Conservation (phyloP, 768 basidiomycete species). For the Trametes meyenii region DNA sequence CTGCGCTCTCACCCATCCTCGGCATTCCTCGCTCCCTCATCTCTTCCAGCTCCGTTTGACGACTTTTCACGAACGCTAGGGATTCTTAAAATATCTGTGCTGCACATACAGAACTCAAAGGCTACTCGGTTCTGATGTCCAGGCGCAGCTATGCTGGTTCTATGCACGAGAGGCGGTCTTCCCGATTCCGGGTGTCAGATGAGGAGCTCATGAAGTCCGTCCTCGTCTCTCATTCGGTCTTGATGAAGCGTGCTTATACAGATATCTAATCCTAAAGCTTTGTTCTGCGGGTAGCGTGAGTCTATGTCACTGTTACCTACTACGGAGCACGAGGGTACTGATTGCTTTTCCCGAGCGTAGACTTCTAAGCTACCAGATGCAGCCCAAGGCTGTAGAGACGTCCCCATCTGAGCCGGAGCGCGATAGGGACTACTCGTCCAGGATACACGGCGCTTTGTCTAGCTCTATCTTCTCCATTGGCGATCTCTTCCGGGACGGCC, state of each 20-base stretch:
- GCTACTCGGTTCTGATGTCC: constrained; percentile 47
- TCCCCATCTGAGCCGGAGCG: constrained; percentile 40
- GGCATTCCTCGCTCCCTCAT: neutral
- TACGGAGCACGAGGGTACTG: constrained; percentile 12
- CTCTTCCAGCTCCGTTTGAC: constrained; percentile 9
- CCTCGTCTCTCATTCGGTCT: constrained; percentile 24
- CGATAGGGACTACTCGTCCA: constrained; percentile 65
- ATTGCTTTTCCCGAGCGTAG: constrained; percentile 42
- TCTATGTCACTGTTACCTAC: constrained; percentile 21
- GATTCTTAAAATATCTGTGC: too few species aligned
- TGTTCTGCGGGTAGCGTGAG: constrained; percentile 84
- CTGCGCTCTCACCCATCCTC: constrained; percentile 7
- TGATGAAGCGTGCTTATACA: constrained; percentile 22
- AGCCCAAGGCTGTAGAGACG: constrained; percentile 51
- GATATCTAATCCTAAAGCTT: constrained; percentile 49
- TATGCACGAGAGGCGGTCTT: constrained; percentile 70
- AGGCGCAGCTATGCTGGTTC: constrained; percentile 75
- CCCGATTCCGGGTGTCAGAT: constrained; percentile 78
- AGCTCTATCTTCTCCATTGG: constrained; percentile 60
- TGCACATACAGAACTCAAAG: too few species aligned
- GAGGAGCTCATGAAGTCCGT: constrained; percentile 86
- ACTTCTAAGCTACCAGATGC: constrained; percentile 70
- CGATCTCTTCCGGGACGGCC: constrained; percentile 79
- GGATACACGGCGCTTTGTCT: constrained; percentile 65
- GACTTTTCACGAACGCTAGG: neutral